Base-by-base conservation (phyloP, 1,284 basidiomycete species). In the Sporisorium exsertum region DNA sequence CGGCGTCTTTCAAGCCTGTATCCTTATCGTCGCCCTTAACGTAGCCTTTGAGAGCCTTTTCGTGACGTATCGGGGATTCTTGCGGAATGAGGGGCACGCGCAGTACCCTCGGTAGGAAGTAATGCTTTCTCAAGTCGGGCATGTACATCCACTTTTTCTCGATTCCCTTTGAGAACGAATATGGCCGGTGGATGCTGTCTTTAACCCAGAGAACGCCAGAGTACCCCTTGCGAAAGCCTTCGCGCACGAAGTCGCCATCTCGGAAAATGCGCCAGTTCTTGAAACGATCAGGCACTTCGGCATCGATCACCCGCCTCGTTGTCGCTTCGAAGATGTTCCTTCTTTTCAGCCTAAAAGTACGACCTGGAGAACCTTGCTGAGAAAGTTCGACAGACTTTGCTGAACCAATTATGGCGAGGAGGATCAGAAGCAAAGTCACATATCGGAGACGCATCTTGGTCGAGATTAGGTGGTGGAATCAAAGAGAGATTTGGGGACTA, bases 51-150 rank as follows among this genome's bases (percentile, higher is more conserved):
- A 70, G 58, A 8, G 20, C 43, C 24, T 74, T 33, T 1, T 51
- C 35, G 50, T 70, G 22, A 12, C 42, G 72, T 22, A 75, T 29
- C 4, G 63, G 47, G 7, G 45, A 29, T 7, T 70, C 40, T 45
- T 75, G 72, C 13, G 57, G 24, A 18, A 75, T 61, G 24, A 37
- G 35, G 5, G 72, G 72, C 3, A 75, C 12, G 18, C 72, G 67
- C 15, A 75, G 37, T 20, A 75, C 58, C 16, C 67, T 62, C 3
- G 67, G 72, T 0, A 75, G 13, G 18, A 75, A 18, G 24, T 75
- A 75, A 22, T 75, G 72, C 35, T 67, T 60, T 22, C 72, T 55
- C 9, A 75, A 27, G 27, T 75, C 72, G 7, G 67, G 67, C 32
- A 58, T 20, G 54, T 75, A 75, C 0, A 26, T 18, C 72, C 72